Evolutionary conservation across 139 green algal genomes (phyloP).

Genomic region (Chlorella sp.): DNA sequence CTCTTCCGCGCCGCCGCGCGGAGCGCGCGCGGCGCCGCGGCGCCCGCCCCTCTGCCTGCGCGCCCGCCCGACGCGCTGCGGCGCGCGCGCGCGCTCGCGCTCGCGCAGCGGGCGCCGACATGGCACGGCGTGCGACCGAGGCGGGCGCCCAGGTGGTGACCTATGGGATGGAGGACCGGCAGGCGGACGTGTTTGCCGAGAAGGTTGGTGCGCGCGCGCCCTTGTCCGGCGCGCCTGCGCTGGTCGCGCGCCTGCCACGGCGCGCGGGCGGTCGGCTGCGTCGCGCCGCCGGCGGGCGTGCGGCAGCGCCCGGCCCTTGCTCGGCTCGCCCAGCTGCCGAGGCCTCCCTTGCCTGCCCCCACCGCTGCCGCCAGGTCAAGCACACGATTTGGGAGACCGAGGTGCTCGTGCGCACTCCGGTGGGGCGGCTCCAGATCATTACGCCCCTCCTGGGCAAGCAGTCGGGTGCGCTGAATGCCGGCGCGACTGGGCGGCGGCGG

Average conservation of each 20-base stretch:
- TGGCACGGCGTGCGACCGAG: not conserved
- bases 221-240: too few species aligned
- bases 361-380: constrained; percentile 10
- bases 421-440: constrained; percentile 71
- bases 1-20: too few species aligned
- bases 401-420: constrained; percentile 54
- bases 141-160: constrained; percentile 65
- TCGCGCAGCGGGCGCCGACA: not conserved
- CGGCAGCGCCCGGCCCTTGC: too few species aligned
- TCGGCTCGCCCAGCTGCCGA: too few species aligned
- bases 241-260: too few species aligned
- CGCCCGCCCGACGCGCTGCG: not conserved
- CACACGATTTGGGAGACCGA: constrained; percentile 80
- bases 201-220: too few species aligned
- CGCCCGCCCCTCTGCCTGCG: not conserved
- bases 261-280: too few species aligned
- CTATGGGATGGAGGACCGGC: constrained; percentile 61
- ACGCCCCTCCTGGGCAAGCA: constrained; percentile 80
- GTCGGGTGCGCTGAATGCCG: too few species aligned
- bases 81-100: not conserved
- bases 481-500: too few species aligned
- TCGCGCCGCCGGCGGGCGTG: too few species aligned
- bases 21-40: too few species aligned
- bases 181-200: constrained; percentile 75
- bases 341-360: not conserved